Evolutionary conservation across 2,329 filamentous ascomycete species (phyloP), one percentile per base, ranked within the genome.

Genomic region (Monosporascus sp.): DNA sequence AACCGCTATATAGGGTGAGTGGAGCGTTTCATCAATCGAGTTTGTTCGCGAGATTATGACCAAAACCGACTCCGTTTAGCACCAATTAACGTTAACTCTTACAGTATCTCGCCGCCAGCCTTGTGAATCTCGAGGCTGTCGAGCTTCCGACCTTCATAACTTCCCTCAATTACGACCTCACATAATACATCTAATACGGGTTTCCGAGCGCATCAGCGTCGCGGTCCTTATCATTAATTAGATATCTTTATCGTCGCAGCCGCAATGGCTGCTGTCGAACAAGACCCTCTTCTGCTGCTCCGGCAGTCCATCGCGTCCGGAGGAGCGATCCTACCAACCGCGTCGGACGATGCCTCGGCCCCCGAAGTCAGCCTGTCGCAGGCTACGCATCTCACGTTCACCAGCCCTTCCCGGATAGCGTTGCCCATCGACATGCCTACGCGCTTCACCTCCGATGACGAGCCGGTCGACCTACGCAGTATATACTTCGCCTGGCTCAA

Each of bases 401-500:
- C 79, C 55, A 72, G 79, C 63, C 80, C 81, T 49, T 69, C 75
- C 50, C 79, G 81, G 56, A 77, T 84, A 52, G 78, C 84, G 6
- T 79, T 95, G 54, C 77, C 87, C 1, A 81, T 96, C 60, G 84
- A 82, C 49, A 80, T 81, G 15, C 79, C 86, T 9, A 99, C 94
- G 61, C 90, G 94, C 63, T 97, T 97, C 76, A 81, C 89, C 56
- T 92, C 90, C n/a, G 81, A 83, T 54, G 82, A 82, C 63, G 79
- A 82, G 52, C 80, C 87, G 5, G 86, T 96, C 64, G 90, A 97
- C 68, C 78, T 99, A 62, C 90, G 94, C 67, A 94, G 88, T 69
- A 93, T 97, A 72, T 97, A 93, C 77, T 96, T 97, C 68, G 91
- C 91, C 52, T 99, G 91, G 90, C 79, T 89, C 65, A 95, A 97